Base-by-base conservation (phyloP, 345 rosid species). In the Nephelium lappaceum region DNA sequence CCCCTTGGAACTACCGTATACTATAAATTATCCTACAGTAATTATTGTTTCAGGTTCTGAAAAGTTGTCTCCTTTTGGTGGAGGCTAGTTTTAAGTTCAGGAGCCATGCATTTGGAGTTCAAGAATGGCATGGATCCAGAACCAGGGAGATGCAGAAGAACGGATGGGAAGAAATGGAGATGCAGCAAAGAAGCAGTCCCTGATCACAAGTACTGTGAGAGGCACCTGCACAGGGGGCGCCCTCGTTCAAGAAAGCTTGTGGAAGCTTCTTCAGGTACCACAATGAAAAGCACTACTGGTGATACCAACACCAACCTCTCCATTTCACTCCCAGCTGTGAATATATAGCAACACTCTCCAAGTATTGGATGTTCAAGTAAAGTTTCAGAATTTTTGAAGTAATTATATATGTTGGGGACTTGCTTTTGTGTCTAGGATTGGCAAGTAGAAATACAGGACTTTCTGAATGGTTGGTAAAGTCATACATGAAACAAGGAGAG, bases 111-210 rank as follows among this genome's bases (percentile, higher is more conserved):
- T 15, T 10, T 73, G 85, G 87, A 80, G 31, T 79, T 71, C 5
- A 82, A 63, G 79, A 81, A 70, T 7, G 88, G 86, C 11, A 7
- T 71, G 66, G 92, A 87, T 53, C 67, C 81, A 12, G 91, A 89
- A 72, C 87, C 91, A 1, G 84, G 91, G 53, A 86, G 91, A 72
- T 89, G 93, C 25, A 82, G 84, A 76, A 81, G 93, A 81, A 89
- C 93, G 6, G 89, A 88, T 62, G 91, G 93, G 53, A 89, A 88
- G 74, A 89, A 87, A 82, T 88, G 91, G 93, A 84, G 91, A 66
- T 89, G 93, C 24, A 81, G 89, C 82, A 87, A 79, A 67, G 89
- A 86, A 42, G 87, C 86, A 10, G 72, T 86, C 2, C 82, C 83
- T 0, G 74, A 85, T 42, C 85, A 86, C 67, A 89, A 88, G 75